phyloP scores from a whole-genome alignment of 495 filamentous ascomycete genomes.

The Aspergillus nanangensis region DNA sequence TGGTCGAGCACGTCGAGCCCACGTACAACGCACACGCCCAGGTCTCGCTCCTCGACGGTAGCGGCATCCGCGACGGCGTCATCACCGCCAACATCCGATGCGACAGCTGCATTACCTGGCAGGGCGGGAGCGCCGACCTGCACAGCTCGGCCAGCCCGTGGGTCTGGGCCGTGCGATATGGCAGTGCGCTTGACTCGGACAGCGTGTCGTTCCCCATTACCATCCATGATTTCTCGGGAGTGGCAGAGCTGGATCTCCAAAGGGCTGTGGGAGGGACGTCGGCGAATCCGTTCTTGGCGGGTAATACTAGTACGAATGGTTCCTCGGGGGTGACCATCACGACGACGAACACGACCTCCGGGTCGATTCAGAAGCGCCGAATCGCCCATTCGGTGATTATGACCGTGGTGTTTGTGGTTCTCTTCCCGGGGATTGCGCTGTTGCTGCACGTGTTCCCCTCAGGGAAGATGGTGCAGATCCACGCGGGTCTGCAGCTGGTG shows the following conservation, averaged over 20 bases:
- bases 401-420: conserved; percentile 29
- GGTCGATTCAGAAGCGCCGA: too few species aligned
- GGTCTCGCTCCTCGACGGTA: conserved; percentile 57
- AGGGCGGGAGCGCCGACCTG: conserved; percentile 40
- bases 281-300: too few species aligned
- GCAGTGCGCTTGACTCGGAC: conserved; percentile 52
- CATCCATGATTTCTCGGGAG: conserved; percentile 53
- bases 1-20: conserved; percentile 51
- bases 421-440: conserved; percentile 47
- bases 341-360: too few species aligned
- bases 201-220: conserved; percentile 42
- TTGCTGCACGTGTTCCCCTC: conserved; percentile 29
- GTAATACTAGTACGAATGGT: too few species aligned
- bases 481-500: conserved; percentile 55
- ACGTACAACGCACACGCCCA: conserved; percentile 42
- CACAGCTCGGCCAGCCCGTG: conserved; percentile 45
- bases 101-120: conserved; percentile 54
- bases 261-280: too few species aligned
- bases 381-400: conserved; percentile 38
- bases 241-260: conserved; percentile 51
- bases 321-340: too few species aligned
- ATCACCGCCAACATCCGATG: conserved; percentile 64
- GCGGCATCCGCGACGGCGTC: conserved; percentile 44
- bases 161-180: conserved; percentile 62
- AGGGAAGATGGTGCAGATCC: conserved; percentile 29